Percentiles rank a stretch among this genome's conserved stretches.
These are phyloP conservation scores for Neurospora sp. DNA, from an alignment of 2,329 filamentous ascomycete species.

Conservation along the genomic window DNA sequence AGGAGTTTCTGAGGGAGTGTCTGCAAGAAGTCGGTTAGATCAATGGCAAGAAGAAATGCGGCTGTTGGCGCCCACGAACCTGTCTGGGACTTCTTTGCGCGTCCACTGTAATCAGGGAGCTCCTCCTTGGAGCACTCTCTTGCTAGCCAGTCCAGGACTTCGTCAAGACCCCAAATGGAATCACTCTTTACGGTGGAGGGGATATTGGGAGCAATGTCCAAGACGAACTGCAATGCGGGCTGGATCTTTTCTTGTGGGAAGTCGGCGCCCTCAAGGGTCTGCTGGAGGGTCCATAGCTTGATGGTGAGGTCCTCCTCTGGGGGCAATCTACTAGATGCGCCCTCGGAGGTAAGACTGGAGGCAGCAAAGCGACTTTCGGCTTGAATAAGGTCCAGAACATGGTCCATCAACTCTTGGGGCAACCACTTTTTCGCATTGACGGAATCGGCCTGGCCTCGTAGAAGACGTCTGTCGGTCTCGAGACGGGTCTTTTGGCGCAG, in stretches of 20 bases:
- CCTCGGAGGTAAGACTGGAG: constrained; percentile 39
- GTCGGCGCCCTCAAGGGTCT: constrained; percentile 57
- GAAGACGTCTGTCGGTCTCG: constrained; percentile 74
- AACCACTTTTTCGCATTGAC: constrained; percentile 72
- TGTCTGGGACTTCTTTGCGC: constrained; percentile 28
- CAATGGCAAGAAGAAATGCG: too few relatives aligned
- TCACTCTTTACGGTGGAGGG: constrained; percentile 44
- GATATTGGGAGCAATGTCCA: constrained; percentile 57
- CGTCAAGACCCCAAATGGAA: constrained; percentile 74
- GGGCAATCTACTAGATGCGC: constrained; percentile 38
- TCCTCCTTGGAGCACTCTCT: constrained; percentile 60
- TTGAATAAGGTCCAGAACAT: constrained; percentile 63
- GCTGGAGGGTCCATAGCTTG: constrained; percentile 75
- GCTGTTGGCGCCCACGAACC: constrained; percentile 14
- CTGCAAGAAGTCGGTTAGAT: constrained; percentile 20
- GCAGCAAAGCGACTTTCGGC: constrained; percentile 51
- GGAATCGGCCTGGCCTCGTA: constrained; percentile 67
- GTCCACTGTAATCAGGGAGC: constrained; percentile 60
- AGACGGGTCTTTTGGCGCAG: constrained; percentile 65
- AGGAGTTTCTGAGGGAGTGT: constrained; percentile 40
- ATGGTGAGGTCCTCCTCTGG: constrained; percentile 71
- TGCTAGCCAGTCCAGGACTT: constrained; percentile 85
- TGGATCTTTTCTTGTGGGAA: constrained; percentile 57
- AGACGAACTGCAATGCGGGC: constrained; percentile 53
- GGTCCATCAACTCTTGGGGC: constrained; percentile 65